These are phyloP conservation scores for Nicotiana rustica DNA, from an alignment of 305 asterid species.

Conservation along the genomic window DNA sequence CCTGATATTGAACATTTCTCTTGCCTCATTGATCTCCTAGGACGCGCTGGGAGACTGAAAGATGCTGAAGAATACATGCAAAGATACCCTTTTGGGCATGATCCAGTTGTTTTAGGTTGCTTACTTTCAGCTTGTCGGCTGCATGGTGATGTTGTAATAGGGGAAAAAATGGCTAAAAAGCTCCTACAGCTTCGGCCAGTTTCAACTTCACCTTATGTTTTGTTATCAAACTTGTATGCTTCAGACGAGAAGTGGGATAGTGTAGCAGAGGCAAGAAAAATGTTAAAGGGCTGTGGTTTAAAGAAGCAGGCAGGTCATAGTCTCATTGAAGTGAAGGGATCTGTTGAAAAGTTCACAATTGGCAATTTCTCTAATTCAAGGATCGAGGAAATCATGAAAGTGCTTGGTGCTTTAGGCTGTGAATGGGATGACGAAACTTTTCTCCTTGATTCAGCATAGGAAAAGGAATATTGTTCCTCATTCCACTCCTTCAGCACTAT, in stretches of 20 bases:
- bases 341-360: constrained; percentile 52
- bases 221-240: constrained; percentile 69
- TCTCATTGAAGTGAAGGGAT: constrained; percentile 57
- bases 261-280: constrained; percentile 61
- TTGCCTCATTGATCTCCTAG: constrained; percentile 74
- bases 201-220: constrained; percentile 68
- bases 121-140: constrained; percentile 74
- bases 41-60: constrained; percentile 68
- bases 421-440: constrained; percentile 44
- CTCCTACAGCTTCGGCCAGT: constrained; percentile 57
- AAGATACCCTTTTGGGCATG: constrained; percentile 48
- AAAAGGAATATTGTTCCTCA: background rate
- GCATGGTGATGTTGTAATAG: constrained; percentile 56
- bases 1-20: constrained; percentile 64
- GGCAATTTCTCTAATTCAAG: constrained; percentile 62
- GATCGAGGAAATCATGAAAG: constrained; percentile 51
- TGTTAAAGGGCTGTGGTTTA: constrained; percentile 61
- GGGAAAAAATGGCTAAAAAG: constrained; percentile 59
- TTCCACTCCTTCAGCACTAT: constrained; percentile 21
- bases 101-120: constrained; percentile 68
- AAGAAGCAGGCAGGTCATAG: constrained; percentile 69
- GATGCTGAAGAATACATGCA: constrained; percentile 64
- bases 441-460: constrained; percentile 31
- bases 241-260: constrained; percentile 67
- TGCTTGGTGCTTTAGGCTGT: constrained; percentile 50